These are phyloP conservation scores for Penicillium sp. DNA, from an alignment of 2,329 filamentous ascomycete species.

Conservation along the genomic window DNA sequence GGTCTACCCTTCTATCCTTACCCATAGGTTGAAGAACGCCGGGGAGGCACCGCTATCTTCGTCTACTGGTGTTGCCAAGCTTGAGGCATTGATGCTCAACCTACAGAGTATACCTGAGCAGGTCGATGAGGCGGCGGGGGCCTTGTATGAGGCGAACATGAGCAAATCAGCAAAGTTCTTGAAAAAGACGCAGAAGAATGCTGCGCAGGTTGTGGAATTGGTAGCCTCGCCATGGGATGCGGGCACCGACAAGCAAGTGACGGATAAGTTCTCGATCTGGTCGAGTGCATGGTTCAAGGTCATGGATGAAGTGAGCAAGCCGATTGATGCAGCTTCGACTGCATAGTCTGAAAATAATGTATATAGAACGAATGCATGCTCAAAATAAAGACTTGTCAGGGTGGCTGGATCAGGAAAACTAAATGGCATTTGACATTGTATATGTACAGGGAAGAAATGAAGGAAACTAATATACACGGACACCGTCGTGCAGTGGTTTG, in stretches of 20 bases:
- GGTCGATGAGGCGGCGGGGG: slow-evolving; percentile 45
- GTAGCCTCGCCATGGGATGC: slow-evolving; percentile 66
- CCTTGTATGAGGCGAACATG: slow-evolving; percentile 41
- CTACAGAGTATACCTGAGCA: slow-evolving; percentile 38
- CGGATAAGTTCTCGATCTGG: slow-evolving; percentile 78
- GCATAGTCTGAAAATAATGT: slow-evolving; percentile 3
- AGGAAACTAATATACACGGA: slow-evolving; percentile 15
- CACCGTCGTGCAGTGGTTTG: neutral
- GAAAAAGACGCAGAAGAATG: slow-evolving; percentile 35
- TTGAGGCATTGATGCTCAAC: slow-evolving; percentile 35
- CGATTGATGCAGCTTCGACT: slow-evolving; percentile 15
- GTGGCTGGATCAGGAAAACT: slow-evolving; percentile 4
- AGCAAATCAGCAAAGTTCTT: slow-evolving; percentile 33
- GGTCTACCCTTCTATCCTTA: slow-evolving; percentile 42
- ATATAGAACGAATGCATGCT: neutral
- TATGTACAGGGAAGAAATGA: slow-evolving; percentile 15
- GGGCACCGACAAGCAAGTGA: slow-evolving; percentile 49
- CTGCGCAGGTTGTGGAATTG: slow-evolving; percentile 64
- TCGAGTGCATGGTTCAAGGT: slow-evolving; percentile 53
- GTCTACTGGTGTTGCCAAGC: slow-evolving; percentile 18
- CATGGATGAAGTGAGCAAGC: slow-evolving; percentile 39
- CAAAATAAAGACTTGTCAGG: slow-evolving; percentile 2
- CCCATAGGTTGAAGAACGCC: slow-evolving; percentile 38
- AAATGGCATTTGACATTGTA: slow-evolving; percentile 7
- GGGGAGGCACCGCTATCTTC: slow-evolving; percentile 17